Evolutionary conservation across 768 basidiomycete species (phyloP).

Genomic region (Boletus subparvulus): DNA sequence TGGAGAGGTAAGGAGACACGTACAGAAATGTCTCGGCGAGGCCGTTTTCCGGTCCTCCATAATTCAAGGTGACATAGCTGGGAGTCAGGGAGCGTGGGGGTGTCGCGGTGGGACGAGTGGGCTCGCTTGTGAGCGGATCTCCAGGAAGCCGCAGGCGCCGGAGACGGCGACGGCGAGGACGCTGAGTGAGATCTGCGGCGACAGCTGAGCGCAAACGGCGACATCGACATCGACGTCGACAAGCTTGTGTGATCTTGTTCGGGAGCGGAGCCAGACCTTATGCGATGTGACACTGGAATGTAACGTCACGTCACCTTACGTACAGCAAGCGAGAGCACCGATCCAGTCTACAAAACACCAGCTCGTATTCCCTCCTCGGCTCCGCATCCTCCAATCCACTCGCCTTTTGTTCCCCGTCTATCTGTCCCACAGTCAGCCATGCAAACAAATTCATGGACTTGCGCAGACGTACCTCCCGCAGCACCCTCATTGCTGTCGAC

Average conservation of each 20-base stretch:
- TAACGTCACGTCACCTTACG: constrained; percentile 25
- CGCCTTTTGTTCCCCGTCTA: not conserved
- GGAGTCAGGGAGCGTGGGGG: constrained; percentile 36
- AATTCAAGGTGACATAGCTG: constrained; percentile 54
- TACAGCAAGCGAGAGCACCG: constrained; percentile 21
- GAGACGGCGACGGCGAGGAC: constrained; percentile 36
- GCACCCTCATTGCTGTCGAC: constrained; percentile 23
- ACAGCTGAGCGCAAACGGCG: constrained; percentile 35
- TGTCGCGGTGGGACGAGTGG: constrained; percentile 39
- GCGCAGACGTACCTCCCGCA: constrained; percentile 27
- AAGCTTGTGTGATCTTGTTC: constrained; percentile 13
- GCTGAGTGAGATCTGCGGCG: constrained; percentile 57
- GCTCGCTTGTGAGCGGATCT: constrained; percentile 50
- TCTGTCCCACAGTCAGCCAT: constrained; percentile 7
- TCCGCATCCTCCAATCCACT: too few species aligned
- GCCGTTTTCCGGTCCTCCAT: constrained; percentile 55
- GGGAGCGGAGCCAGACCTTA: constrained; percentile 11
- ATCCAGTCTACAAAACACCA: constrained; percentile 22
- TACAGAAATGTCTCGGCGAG: constrained; percentile 50
- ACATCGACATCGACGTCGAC: constrained; percentile 27
- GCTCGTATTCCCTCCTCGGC: constrained; percentile 10
- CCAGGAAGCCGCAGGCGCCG: constrained; percentile 39
- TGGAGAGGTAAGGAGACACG: constrained; percentile 14
- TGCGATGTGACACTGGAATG: constrained; percentile 14
- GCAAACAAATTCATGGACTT: not conserved